phyloP scores from a whole-genome alignment of 768 basidiomycete species.

The Pleurotus sapidus region DNA sequence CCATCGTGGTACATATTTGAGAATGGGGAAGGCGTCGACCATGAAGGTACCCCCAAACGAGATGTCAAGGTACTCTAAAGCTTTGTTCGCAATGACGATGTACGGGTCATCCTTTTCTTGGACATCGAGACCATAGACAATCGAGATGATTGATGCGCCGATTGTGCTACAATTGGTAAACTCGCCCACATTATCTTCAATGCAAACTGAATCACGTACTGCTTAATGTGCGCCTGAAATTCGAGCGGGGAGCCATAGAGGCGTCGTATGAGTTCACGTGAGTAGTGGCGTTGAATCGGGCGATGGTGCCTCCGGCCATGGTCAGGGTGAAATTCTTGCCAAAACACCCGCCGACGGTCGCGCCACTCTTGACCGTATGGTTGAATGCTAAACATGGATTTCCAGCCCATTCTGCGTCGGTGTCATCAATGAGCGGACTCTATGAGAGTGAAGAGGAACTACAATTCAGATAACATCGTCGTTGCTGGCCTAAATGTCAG shows the following conservation, averaged over 20 bases:
- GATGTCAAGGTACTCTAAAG: neutral
- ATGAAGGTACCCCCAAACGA: neutral
- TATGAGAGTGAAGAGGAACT: neutral
- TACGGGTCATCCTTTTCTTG: neutral
- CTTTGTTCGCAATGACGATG: neutral
- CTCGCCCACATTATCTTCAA: neutral
- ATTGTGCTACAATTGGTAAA: slow-evolving; percentile 11
- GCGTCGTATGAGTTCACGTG: slow-evolving; percentile 29
- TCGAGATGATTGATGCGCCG: neutral
- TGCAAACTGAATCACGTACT: slow-evolving; percentile 23
- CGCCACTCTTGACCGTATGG: slow-evolving; percentile 40
- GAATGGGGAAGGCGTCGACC: slow-evolving; percentile 1
- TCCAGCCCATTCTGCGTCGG: slow-evolving; percentile 35
- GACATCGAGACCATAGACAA: neutral
- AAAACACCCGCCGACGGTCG: slow-evolving; percentile 36
- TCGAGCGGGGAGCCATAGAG: slow-evolving; percentile 33
- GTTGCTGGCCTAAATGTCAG: slow-evolving; percentile 8
- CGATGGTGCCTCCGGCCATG: slow-evolving; percentile 25
- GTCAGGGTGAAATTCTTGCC: slow-evolving; percentile 34
- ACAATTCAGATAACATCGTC: slow-evolving; percentile 27
- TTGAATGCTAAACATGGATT: slow-evolving; percentile 35
- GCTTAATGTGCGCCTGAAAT: slow-evolving; percentile 29
- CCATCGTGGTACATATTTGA: neutral
- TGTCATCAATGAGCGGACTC: too few relatives aligned
- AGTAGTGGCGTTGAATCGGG: slow-evolving; percentile 23